Conservation (phyloP, 2,329 filamentous ascomycete genomes). For the Penicillium expansum region DNA sequence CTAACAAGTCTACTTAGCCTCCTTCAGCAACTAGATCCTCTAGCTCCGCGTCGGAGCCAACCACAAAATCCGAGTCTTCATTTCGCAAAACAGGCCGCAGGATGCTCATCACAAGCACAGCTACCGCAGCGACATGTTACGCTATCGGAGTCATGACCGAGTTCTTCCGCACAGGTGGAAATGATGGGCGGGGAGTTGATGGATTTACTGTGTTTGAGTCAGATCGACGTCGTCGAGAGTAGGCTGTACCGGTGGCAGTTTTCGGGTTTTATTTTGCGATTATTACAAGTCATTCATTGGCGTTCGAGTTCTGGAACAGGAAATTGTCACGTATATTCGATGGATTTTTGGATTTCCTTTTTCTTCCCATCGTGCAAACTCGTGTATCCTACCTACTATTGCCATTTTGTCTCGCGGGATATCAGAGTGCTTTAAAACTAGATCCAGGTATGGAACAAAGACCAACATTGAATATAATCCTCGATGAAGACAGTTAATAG, state of each 20-base stretch:
- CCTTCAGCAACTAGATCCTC: neutral
- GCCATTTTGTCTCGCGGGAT: neutral
- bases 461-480: neutral
- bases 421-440: neutral
- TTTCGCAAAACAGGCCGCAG: conserved; percentile 28
- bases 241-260: neutral
- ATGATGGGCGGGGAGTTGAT: conserved; percentile 38
- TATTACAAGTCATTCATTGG: neutral
- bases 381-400: neutral
- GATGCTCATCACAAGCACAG: conserved; percentile 36
- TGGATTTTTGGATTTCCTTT: neutral
- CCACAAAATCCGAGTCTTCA: conserved; percentile 11
- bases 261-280: neutral
- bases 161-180: conserved; percentile 43
- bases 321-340: neutral
- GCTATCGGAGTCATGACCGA: conserved; percentile 41
- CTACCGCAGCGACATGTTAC: conserved; percentile 41
- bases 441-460: neutral
- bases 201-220: conserved; percentile 41
- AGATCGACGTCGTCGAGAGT: conserved; percentile 30
- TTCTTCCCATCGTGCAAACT: neutral
- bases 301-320: neutral
- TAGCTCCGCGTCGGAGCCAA: neutral
- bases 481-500: neutral
- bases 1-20: conserved; percentile 29